Base-by-base conservation (phyloP, 352 stramenopile species). In the Phytophthora tentaculata region DNA sequence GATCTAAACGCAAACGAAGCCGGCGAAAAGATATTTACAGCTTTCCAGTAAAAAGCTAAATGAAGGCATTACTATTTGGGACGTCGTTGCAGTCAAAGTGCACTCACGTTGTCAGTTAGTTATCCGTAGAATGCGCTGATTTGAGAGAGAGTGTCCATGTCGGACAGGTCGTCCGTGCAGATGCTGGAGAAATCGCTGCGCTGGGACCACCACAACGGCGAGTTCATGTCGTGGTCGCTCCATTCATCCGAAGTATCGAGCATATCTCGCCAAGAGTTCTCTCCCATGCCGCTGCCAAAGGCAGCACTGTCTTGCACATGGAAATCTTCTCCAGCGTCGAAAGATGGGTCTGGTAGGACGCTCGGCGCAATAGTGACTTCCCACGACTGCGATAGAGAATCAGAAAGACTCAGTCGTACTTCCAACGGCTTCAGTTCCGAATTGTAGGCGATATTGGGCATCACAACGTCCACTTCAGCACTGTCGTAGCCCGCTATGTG, bases 91-190 rank as follows among this genome's bases (percentile, higher is more conserved):
- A 12, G 13, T 43, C 35, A 7, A 17, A 19, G 14, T 17, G 3
- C 5, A 43, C 3, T 14, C 12, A 19, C 2, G 7, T 43, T 2
- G 35, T 43, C n/a, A 6, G 16, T 52, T 26, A 24, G 32, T 49
- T 61, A 79, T 7, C 49, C 52, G 16, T 73, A 77, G 50, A 75
- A 79, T n/a, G 58, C 56, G 28, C 66, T 84, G 47, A 82, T 73
- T 44, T 89, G 80, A 26, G 80, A 90, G 19, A 86, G 67, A 0
- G 67, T 50, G 22, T 86, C 79, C 32, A 84, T 79, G 50, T 88
- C 80, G 3, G 80, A 80, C 13, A 88, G 58, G 32, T 90, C 82
- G n/a, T 89, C 82, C 4, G 83, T 78, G 19, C 71, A 76, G n/a
- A 87, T 73, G 43, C 79, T 88, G 14, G 73, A 83, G 47, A 79